Conservation (phyloP, 257 asterid species). For the Nicotiana benthamiana region DNA sequence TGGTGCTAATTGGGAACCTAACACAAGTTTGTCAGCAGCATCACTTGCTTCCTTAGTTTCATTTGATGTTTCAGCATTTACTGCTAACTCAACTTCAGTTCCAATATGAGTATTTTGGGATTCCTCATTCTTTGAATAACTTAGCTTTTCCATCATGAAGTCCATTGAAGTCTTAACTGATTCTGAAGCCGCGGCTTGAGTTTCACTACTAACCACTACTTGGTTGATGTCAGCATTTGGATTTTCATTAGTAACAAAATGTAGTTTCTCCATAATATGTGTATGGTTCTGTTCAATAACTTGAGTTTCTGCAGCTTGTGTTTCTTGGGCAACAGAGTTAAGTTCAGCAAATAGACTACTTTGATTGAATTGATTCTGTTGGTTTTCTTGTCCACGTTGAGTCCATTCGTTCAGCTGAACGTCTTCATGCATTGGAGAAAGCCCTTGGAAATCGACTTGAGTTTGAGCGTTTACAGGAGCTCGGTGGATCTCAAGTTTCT, state of each 20-base stretch:
- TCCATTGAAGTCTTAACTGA: constrained; percentile 23
- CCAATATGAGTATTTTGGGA: constrained; percentile 13
- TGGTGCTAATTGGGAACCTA: constrained; percentile 15
- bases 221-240: constrained; percentile 25
- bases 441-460: constrained; percentile 9
- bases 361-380: constrained; percentile 11
- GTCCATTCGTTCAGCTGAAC: neutral
- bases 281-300: no score
- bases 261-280: no score
- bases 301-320: constrained; percentile 2
- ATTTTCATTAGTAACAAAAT: neutral
- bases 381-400: constrained; percentile 1
- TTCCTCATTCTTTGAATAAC: constrained; percentile 4
- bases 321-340: constrained; percentile 1
- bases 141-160: constrained; percentile 24
- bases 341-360: constrained; percentile 1
- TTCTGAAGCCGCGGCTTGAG: constrained; percentile 32
- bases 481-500: constrained; percentile 30
- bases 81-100: constrained; percentile 9
- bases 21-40: constrained; percentile 1
- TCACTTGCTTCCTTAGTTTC: constrained; percentile 8
- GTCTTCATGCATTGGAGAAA: neutral
- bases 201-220: constrained; percentile 29
- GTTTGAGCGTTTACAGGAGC: constrained; percentile 26
- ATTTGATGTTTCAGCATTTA: constrained; percentile 9